A percentile compares a stretch with the other conserved stretches of the same genome.
Conservation (phyloP, 2,329 filamentous ascomycete genomes). For the Sporothrix brunneoviolacea region DNA sequence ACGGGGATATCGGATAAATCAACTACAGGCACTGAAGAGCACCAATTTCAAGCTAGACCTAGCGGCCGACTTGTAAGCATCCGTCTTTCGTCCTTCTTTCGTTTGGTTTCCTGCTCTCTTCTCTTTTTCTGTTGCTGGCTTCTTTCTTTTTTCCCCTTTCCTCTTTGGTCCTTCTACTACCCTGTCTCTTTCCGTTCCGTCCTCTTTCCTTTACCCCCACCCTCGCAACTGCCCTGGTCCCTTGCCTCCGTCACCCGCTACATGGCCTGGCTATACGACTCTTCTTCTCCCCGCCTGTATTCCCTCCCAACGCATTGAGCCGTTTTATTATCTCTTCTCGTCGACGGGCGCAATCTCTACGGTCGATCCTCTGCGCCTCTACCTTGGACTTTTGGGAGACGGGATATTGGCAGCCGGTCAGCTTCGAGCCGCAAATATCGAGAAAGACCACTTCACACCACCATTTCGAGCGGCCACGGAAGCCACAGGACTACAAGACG, state of each 20-base stretch:
- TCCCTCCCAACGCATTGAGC: not conserved
- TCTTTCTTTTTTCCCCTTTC: not conserved
- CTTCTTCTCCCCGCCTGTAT: not conserved
- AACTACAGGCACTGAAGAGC: conserved; percentile 40
- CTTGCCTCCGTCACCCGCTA: too few relatives aligned
- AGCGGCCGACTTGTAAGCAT: conserved; percentile 51
- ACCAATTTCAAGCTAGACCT: conserved; percentile 45
- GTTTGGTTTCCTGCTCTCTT: conserved; percentile 13
- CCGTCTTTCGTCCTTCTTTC: conserved; percentile 14
- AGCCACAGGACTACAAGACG: too few relatives aligned
- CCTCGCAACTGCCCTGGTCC: not conserved
- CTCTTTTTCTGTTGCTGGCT: not conserved
- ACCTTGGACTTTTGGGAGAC: not conserved
- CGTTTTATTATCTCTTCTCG: not conserved
- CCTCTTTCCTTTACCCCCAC: not conserved
- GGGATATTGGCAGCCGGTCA: not conserved
- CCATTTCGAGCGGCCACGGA: too few relatives aligned
- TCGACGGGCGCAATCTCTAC: too few relatives aligned
- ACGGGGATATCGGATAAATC: conserved; percentile 14
- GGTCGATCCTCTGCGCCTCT: too few relatives aligned
- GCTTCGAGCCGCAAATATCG: conserved; percentile 8
- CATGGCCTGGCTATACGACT: not conserved
- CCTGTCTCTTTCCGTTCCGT: not conserved
- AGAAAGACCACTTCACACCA: conserved; percentile 6
- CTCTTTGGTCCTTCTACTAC: not conserved